Base-by-base conservation (phyloP, 2,329 filamentous ascomycete species). In the Periconia macrospinosa region DNA sequence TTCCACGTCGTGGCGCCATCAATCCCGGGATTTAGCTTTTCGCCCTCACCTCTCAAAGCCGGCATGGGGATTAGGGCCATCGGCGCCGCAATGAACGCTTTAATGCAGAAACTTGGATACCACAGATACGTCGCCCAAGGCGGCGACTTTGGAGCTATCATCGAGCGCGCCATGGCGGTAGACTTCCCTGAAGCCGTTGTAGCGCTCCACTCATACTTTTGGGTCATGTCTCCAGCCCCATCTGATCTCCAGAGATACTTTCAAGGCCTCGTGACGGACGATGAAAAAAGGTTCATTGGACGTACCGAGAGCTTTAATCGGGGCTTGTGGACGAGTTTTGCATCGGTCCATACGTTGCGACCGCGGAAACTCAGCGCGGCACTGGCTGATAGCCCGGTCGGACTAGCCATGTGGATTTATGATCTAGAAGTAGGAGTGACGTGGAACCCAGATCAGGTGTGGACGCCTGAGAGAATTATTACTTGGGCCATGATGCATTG, bases 1-100 rank as follows among this genome's bases (percentile, higher is more conserved):
- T 90, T 89, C 62, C 84, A 89, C 62, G 66, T 89, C n/a, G 80
- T 90, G 18, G 82, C 84, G 17, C 86, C 87, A 1, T 85, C 83
- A 41, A 78, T 89, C 18, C 86, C 87, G 0, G 87, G 86, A 0
- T 75, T 87, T 44, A 86, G 85, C 13, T 90, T 89, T 64, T 27
- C 23, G 8, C 23, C 23, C 23, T 27, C 23, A 8, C 23, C 23
- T 27, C 23, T 27, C 23, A 44, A 44, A 15, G 41, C 14, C 6
- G 41, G 41, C n/a, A 44, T 44, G 41, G 41, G 41, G 6, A 44
- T 44, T 6, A 44, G 41, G n/a, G 41, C 11, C 19, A 23, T 44
- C 19, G 41, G 41, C 11, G 41, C 41, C 6, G 41, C 41, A 44
- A 18, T 44, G 13, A 18, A 44, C 41, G 41, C n/a, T 15, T 15